Conservation (phyloP, 495 filamentous ascomycete genomes). For the Glonium stellatum region DNA sequence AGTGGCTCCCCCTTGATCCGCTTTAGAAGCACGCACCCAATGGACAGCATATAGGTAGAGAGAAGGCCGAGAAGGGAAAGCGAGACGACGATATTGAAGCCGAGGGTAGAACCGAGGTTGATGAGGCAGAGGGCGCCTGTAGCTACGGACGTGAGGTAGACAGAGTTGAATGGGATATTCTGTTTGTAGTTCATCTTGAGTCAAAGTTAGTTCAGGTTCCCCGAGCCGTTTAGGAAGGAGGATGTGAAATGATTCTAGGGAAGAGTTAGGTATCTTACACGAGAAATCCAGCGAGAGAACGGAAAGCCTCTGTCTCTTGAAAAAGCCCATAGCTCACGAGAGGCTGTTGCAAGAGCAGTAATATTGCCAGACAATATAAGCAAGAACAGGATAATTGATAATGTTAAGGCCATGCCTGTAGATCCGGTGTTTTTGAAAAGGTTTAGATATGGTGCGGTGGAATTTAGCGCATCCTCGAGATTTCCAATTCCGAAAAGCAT, state of each 20-base stretch:
- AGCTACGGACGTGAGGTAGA: conserved; percentile 25
- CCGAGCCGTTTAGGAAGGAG: too few relatives aligned
- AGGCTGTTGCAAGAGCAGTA: conserved; percentile 33
- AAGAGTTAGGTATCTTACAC: not conserved
- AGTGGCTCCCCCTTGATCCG: conserved; percentile 30
- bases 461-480: conserved; percentile 23
- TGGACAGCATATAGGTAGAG: conserved; percentile 35
- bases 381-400: conserved; percentile 30
- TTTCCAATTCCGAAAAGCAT: conserved; percentile 31
- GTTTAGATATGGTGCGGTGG: conserved; percentile 23
- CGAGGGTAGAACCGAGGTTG: conserved; percentile 30
- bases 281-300: conserved; percentile 39
- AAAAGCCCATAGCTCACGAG: conserved; percentile 34
- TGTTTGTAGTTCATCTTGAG: conserved; percentile 24
- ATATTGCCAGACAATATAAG: conserved; percentile 29
- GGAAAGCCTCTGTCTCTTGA: conserved; percentile 37
- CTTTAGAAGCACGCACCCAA: conserved; percentile 32
- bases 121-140: conserved; percentile 28
- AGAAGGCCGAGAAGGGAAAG: conserved; percentile 29
- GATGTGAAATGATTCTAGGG: too few relatives aligned
- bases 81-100: conserved; percentile 32
- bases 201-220: not conserved
- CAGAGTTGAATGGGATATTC: conserved; percentile 32
- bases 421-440: conserved; percentile 31
- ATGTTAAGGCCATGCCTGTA: conserved; percentile 17